Conservation (phyloP, 495 filamentous ascomycete genomes). For the Aspergillus ellipticus region DNA sequence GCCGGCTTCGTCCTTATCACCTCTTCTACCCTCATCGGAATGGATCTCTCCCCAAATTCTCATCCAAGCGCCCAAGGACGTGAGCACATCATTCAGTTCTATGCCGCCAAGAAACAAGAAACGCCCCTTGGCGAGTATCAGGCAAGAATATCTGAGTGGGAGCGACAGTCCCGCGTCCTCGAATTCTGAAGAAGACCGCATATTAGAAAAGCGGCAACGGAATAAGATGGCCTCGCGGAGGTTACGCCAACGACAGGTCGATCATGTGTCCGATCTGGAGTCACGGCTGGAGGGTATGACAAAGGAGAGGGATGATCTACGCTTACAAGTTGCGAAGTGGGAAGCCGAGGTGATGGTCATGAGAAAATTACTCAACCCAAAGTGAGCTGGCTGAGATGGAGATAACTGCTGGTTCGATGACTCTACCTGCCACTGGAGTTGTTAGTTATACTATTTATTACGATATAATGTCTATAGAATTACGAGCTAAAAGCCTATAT, state of each 20-base stretch:
- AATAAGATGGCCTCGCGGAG: constrained; percentile 1
- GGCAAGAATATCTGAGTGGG: neutral
- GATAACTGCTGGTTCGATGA: no score
- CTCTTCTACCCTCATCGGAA: neutral
- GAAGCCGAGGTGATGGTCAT: neutral
- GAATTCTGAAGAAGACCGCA: neutral
- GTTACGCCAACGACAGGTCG: neutral
- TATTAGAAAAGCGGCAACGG: neutral
- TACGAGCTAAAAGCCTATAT: no score
- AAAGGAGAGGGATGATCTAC: neutral
- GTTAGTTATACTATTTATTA: no score
- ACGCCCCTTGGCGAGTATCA: neutral
- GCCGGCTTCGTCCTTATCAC: neutral
- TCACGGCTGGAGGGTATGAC: neutral
- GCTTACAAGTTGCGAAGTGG: neutral
- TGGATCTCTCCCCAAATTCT: neutral
- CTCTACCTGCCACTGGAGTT: no score
- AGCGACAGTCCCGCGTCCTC: neutral
- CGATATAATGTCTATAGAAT: no score
- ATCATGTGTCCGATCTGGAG: neutral
- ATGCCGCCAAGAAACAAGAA: neutral
- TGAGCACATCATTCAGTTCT: no score
- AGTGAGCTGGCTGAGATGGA: no score
- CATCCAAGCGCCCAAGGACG: neutral
- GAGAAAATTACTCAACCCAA: neutral